These are phyloP conservation scores for Wickerhamomyces pijperi DNA, from an alignment of 805 yeast species.

Conservation along the genomic window DNA sequence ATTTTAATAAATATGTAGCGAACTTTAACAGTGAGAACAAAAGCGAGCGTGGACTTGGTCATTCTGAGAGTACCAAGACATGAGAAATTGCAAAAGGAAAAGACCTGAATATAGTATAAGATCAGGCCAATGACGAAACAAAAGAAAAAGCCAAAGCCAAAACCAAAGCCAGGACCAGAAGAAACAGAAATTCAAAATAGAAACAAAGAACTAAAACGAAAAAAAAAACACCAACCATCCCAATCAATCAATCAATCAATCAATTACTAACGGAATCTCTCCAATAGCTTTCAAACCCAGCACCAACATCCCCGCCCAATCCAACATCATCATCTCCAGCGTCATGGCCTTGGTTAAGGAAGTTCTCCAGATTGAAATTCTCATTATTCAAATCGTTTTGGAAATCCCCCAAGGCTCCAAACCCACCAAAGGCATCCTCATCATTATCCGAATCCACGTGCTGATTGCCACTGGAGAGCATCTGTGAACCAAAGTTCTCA, in stretches of 20 bases:
- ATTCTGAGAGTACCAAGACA: too few species aligned
- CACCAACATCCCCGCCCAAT: slow-evolving; percentile 26
- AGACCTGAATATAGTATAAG: too few species aligned
- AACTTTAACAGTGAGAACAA: too few species aligned
- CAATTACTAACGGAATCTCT: slow-evolving; percentile 31
- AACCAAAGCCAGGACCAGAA: slow-evolving; percentile 2
- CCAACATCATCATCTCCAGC: slow-evolving; percentile 5
- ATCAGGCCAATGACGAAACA: too few species aligned
- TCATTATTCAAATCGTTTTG: slow-evolving; percentile 23
- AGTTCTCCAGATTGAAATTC: slow-evolving; percentile 33
- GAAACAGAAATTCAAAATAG: slow-evolving; percentile 1
- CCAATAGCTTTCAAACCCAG: slow-evolving; percentile 28
- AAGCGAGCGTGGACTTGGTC: too few species aligned
- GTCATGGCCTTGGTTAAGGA: slow-evolving; percentile 13
- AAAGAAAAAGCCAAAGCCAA: too few species aligned
- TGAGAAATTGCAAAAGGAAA: too few species aligned
- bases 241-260: too few species aligned
- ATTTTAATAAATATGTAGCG: too few species aligned
- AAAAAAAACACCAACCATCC: too few species aligned
- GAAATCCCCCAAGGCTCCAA: slow-evolving; percentile 19
- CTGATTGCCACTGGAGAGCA: slow-evolving; percentile 13
- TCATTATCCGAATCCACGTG: slow-evolving; percentile 23
- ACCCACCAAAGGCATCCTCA: not conserved
- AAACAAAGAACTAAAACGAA: slow-evolving; percentile 1
- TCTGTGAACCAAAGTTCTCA: slow-evolving; percentile 10